Evolutionary conservation across 106 monocot genomes (phyloP).

Genomic region (Ottelia alismoides): DNA sequence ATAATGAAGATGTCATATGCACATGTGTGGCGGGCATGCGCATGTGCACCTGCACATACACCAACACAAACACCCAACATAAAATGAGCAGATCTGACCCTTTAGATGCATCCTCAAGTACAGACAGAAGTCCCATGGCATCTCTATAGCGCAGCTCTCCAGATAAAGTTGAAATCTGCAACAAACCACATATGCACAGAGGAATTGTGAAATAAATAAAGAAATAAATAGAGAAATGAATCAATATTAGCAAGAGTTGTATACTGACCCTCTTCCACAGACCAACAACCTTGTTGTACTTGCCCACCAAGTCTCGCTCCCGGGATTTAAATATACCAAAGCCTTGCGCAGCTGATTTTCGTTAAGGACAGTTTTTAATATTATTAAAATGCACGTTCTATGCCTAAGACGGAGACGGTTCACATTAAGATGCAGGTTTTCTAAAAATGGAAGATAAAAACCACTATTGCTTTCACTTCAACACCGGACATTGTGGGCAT

Average conservation of each 20-base stretch:
- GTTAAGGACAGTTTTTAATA: conserved; percentile 28
- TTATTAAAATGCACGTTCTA: background rate
- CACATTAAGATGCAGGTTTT: too few species aligned
- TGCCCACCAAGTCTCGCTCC: conserved; percentile 60
- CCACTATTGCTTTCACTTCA: too few species aligned
- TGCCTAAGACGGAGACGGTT: too few species aligned
- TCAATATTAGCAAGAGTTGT: background rate
- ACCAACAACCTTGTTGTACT: conserved; percentile 65
- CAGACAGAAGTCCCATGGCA: conserved; percentile 47
- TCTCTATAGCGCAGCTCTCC: conserved; percentile 67
- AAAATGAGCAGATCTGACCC: conserved; percentile 31
- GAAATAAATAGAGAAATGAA: background rate
- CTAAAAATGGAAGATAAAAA: too few species aligned
- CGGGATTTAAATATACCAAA: conserved; percentile 70
- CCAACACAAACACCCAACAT: too few species aligned
- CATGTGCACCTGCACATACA: too few species aligned
- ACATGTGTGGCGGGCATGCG: too few species aligned
- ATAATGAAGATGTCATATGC: too few species aligned
- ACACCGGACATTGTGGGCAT: background rate
- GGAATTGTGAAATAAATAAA: background rate
- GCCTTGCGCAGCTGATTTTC: conserved; percentile 48
- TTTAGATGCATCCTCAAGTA: conserved; percentile 70
- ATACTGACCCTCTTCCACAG: conserved; percentile 88
- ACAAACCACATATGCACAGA: background rate
- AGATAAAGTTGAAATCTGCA: conserved; percentile 70